Evolutionary conservation across 768 basidiomycete species (phyloP).

Genomic region (Pleurotus ostreatus): DNA sequence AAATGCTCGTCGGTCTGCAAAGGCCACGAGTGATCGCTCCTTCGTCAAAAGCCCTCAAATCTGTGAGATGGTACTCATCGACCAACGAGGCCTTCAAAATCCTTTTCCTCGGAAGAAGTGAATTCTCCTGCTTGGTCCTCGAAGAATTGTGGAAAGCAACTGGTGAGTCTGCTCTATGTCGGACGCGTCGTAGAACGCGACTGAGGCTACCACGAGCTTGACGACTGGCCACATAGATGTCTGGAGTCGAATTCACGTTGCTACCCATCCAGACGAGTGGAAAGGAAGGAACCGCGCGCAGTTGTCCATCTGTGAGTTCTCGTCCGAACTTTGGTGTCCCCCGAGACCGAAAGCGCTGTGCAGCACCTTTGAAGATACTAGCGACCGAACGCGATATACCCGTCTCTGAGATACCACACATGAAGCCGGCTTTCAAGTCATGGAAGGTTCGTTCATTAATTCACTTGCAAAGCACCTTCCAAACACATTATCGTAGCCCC

Average conservation of each 20-base stretch:
- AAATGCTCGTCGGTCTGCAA: constrained; percentile 2
- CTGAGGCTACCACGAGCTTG: background rate
- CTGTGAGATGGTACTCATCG: background rate
- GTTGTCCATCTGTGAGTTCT: constrained; percentile 52
- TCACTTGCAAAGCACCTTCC: background rate
- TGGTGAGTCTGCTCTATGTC: constrained; percentile 36
- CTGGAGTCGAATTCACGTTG: constrained; percentile 65
- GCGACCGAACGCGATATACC: constrained; percentile 51
- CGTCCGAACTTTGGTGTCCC: background rate
- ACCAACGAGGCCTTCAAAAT: constrained; percentile 48
- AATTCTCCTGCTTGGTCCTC: constrained; percentile 79
- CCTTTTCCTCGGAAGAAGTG: constrained; percentile 85
- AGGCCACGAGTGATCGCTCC: background rate
- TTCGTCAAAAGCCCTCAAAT: too few species aligned
- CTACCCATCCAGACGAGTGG: constrained; percentile 67
- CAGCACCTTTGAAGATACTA: constrained; percentile 69
- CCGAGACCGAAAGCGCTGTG: constrained; percentile 2
- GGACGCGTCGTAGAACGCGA: constrained; percentile 11
- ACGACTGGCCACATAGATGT: constrained; percentile 49
- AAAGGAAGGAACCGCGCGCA: constrained; percentile 58
- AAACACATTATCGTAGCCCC: constrained; percentile 21
- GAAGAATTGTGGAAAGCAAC: constrained; percentile 54
- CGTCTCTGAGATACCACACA: constrained; percentile 57
- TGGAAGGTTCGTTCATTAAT: constrained; percentile 51
- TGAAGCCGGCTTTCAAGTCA: constrained; percentile 52